Conservation (phyloP, 2,329 filamentous ascomycete genomes). For the Cadophora sp. region DNA sequence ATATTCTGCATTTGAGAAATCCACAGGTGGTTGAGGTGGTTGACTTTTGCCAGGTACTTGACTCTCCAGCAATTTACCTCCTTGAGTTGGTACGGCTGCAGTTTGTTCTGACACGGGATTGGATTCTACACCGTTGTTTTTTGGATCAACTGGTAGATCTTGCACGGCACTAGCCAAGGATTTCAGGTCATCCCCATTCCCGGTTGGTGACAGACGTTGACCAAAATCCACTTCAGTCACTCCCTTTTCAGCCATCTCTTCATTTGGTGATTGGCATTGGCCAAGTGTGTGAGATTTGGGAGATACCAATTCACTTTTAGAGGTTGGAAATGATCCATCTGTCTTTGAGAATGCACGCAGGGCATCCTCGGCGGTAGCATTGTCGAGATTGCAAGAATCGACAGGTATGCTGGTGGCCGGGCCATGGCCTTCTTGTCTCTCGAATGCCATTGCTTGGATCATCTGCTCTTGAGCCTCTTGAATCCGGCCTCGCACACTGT, state of each 20-base stretch:
- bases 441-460: slow-evolving; percentile 3
- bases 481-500: slow-evolving; percentile 25
- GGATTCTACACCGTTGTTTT: not conserved
- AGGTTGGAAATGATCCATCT: not conserved
- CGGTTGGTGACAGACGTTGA: not conserved
- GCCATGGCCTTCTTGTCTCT: slow-evolving; percentile 5
- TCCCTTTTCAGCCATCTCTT: not conserved
- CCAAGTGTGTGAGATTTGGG: slow-evolving; percentile 8
- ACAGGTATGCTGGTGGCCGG: not conserved
- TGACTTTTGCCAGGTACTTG: no score
- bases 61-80: not conserved
- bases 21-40: not conserved
- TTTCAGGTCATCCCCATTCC: not conserved
- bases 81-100: not conserved
- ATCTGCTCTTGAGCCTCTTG: slow-evolving; percentile 27
- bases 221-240: not conserved
- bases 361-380: slow-evolving; percentile 8
- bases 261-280: slow-evolving; percentile 4
- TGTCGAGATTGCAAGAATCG: not conserved
- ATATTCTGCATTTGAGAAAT: slow-evolving; percentile 34
- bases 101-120: not conserved
- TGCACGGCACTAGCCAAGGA: no score
- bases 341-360: not conserved
- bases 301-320: not conserved
- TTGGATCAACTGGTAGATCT: not conserved